A percentile compares a stretch with the other conserved stretches of the same genome.
Conservation (phyloP, 1,284 basidiomycete genomes). For the Heterobasidion irregulare region DNA sequence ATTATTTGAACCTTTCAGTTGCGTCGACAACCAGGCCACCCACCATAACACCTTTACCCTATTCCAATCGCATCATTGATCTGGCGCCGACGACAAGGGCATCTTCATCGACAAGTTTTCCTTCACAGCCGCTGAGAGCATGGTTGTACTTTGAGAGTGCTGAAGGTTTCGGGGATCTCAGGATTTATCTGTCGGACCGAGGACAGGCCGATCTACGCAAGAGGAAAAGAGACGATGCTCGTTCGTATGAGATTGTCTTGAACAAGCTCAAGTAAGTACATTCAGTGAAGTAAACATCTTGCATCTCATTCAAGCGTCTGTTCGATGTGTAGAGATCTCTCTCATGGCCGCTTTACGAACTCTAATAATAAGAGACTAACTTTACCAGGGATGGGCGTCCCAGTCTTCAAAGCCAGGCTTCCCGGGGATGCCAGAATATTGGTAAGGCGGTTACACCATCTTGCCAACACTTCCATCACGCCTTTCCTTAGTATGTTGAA, state of each 20-base stretch:
- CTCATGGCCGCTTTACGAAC: constrained; percentile 46
- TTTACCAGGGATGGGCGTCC: constrained; percentile 30
- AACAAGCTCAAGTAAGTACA: constrained; percentile 40
- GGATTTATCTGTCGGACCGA: constrained; percentile 7
- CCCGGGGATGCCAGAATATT: constrained; percentile 42
- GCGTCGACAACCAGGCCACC: no score
- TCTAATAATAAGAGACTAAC: constrained; percentile 49
- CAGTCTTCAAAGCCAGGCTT: constrained; percentile 54
- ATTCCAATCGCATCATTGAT: no score
- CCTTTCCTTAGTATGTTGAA: constrained; percentile 40
- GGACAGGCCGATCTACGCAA: constrained; percentile 32
- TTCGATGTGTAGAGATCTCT: constrained; percentile 36
- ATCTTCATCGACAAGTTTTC: no score
- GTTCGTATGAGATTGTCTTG: constrained; percentile 32
- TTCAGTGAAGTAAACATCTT: no score
- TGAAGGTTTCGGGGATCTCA: no score
- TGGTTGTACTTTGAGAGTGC: no score
- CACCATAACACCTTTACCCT: no score
- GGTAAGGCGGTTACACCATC: constrained; percentile 24
- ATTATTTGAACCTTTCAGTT: no score
- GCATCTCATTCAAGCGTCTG: no score
- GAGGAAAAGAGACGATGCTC: constrained; percentile 25
- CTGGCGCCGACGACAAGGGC: no score
- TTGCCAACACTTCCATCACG: background rate
- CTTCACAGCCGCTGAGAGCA: no score